Percentiles rank a stretch among this genome's conserved stretches.
Conservation (phyloP, 176 grass and related monocot species). For the Poa pratensis region DNA sequence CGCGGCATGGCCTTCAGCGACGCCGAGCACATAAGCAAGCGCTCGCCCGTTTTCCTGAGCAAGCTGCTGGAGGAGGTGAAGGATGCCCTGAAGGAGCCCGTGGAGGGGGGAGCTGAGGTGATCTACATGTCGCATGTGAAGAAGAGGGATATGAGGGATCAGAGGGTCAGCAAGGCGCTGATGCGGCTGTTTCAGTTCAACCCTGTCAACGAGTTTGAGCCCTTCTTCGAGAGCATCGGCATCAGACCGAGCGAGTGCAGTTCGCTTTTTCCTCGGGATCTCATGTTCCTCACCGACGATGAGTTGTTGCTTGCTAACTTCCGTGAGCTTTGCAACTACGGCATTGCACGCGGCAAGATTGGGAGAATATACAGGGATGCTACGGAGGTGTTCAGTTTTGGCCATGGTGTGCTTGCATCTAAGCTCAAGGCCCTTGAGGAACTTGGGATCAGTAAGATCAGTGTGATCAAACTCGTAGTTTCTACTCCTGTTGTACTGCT, state of each 20-base stretch:
- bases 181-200: conserved; percentile 51
- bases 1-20: conserved; percentile 49
- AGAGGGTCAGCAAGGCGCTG: conserved; percentile 44
- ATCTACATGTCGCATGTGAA: conserved; percentile 40
- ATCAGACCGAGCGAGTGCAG: conserved; percentile 43
- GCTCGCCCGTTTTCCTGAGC: conserved; percentile 47
- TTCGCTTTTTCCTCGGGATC: conserved; percentile 53
- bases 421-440: conserved; percentile 63
- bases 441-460: conserved; percentile 61
- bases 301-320: conserved; percentile 52
- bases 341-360: conserved; percentile 56
- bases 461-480: conserved; percentile 61
- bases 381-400: conserved; percentile 42
- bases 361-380: conserved; percentile 62
- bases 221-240: conserved; percentile 77
- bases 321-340: conserved; percentile 61
- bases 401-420: conserved; percentile 43
- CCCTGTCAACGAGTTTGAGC: conserved; percentile 76
- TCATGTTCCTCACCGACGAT: conserved; percentile 65
- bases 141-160: conserved; percentile 43
- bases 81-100: conserved; percentile 44
- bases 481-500: conserved; percentile 52
- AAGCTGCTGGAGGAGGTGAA: conserved; percentile 63
- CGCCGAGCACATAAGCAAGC: conserved; percentile 66
- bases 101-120: conserved; percentile 10